A percentile compares a stretch with the other conserved stretches of the same genome.
Conservation (phyloP, 2,329 filamentous ascomycete genomes). For the Fusarium cicatricum region DNA sequence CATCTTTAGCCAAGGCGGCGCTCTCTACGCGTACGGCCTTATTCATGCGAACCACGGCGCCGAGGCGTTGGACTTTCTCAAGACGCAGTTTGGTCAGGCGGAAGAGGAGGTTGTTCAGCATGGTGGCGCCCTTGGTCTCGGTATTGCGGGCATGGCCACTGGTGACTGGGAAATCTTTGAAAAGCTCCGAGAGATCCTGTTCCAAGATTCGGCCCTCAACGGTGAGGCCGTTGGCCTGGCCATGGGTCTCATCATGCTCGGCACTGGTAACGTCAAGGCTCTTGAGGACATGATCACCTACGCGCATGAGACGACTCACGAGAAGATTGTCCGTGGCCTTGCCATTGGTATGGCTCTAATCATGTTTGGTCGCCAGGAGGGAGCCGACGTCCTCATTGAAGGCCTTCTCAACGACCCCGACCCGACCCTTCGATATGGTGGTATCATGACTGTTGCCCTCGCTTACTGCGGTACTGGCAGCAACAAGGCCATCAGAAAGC, state of each 20-base stretch:
- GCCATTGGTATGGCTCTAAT: slow-evolving; percentile 97
- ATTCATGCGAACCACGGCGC: slow-evolving; percentile 98
- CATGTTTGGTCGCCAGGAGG: slow-evolving; percentile 96
- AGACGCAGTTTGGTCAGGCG: slow-evolving; percentile 75
- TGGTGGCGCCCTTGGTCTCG: slow-evolving; percentile 91
- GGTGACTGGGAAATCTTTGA: slow-evolving; percentile 91
- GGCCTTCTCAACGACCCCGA: slow-evolving; percentile 93
- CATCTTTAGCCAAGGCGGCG: slow-evolving; percentile 94
- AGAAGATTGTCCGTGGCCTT: slow-evolving; percentile 97
- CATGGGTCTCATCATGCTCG: slow-evolving; percentile 98
- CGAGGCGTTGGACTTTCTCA: slow-evolving; percentile 83
- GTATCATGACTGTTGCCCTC: slow-evolving; percentile 98
- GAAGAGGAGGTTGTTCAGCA: slow-evolving; percentile 96
- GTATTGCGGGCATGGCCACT: slow-evolving; percentile 97
- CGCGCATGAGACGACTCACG: slow-evolving; percentile 96
- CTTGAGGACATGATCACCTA: slow-evolving; percentile 98
- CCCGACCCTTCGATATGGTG: slow-evolving; percentile 91
- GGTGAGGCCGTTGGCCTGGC: slow-evolving; percentile 94
- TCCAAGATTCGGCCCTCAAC: slow-evolving; percentile 93
- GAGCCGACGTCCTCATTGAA: slow-evolving; percentile 93
- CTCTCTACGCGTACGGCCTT: slow-evolving; percentile 91
- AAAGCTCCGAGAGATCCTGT: slow-evolving; percentile 86
- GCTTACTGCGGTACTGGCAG: slow-evolving; percentile 97
- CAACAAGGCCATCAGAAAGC: slow-evolving; percentile 97
- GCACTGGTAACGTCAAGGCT: slow-evolving; percentile 93